Percentiles rank a stretch among this genome's conserved stretches.
Conservation (phyloP, 2,329 filamentous ascomycete species). For the Fusarium pseudograminearum region DNA sequence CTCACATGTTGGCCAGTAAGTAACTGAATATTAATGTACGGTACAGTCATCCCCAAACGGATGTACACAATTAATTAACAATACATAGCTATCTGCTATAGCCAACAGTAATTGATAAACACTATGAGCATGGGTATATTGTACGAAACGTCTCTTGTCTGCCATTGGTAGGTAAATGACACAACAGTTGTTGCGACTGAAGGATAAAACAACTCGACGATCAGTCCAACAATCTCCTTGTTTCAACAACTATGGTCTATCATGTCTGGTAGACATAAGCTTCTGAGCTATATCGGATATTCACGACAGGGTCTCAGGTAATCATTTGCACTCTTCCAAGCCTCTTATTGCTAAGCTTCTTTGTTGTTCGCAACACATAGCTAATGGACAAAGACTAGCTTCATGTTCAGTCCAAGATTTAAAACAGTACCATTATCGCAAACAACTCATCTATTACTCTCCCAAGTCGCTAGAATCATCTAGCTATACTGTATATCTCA, state of each 20-base stretch:
- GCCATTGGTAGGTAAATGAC: not conserved
- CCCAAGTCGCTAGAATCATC: not conserved
- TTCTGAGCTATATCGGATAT: not conserved
- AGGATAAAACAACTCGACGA: not conserved
- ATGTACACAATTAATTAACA: not conserved
- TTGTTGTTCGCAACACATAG: too few species aligned
- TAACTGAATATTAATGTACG: too few species aligned
- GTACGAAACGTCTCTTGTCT: not conserved
- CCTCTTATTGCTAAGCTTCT: not conserved
- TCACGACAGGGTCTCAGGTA: not conserved
- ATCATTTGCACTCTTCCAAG: too few species aligned
- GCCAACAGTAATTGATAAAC: not conserved
- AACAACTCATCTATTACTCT: not conserved
- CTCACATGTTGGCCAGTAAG: not conserved
- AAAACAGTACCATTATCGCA: not conserved
- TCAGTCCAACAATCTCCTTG: not conserved
- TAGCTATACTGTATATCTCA: conserved; percentile 1
- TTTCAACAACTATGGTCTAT: not conserved
- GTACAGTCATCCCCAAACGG: too few species aligned
- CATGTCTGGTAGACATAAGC: not conserved
- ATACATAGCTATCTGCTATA: not conserved
- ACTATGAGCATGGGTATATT: not conserved
- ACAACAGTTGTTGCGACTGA: not conserved
- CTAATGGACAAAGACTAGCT: not conserved
- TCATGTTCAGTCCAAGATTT: not conserved